Evolutionary conservation across 768 basidiomycete species (phyloP).

Genomic region (Russula earlei): DNA sequence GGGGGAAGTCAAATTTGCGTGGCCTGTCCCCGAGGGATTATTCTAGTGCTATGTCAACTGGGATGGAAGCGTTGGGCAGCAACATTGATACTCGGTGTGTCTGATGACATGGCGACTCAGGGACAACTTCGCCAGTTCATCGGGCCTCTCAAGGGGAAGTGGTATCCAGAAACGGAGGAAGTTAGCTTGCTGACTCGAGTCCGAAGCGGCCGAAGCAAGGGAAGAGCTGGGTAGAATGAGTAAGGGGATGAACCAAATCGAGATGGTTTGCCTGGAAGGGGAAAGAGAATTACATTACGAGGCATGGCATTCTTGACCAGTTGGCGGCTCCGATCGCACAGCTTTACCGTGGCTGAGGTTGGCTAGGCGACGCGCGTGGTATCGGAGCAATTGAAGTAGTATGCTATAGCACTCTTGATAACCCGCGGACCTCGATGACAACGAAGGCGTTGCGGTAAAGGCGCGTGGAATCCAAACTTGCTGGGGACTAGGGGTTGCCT

Average conservation of each 20-base stretch:
- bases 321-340: neutral
- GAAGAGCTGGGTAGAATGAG: neutral
- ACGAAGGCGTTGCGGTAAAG: neutral
- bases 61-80: neutral
- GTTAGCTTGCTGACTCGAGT: too few species aligned
- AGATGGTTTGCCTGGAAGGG: neutral
- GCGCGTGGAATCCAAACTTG: neutral
- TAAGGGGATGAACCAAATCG: neutral
- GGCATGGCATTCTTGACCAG: neutral
- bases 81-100: neutral
- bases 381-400: neutral
- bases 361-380: conserved; percentile 1
- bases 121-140: neutral
- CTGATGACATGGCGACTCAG: conserved; percentile 9
- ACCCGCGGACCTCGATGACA: conserved; percentile 2
- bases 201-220: neutral
- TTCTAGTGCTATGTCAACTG: neutral
- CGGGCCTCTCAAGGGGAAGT: neutral
- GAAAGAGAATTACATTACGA: neutral
- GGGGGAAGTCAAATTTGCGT: too few species aligned
- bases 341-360: neutral
- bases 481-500: neutral
- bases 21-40: conserved; percentile 2
- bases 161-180: neutral
- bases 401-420: neutral